A percentile compares a stretch with the other conserved stretches of the same genome.
Evolutionary conservation across 2,329 filamentous ascomycete genomes (phyloP).

Genomic region (Penicillium aurantiogriseum): DNA sequence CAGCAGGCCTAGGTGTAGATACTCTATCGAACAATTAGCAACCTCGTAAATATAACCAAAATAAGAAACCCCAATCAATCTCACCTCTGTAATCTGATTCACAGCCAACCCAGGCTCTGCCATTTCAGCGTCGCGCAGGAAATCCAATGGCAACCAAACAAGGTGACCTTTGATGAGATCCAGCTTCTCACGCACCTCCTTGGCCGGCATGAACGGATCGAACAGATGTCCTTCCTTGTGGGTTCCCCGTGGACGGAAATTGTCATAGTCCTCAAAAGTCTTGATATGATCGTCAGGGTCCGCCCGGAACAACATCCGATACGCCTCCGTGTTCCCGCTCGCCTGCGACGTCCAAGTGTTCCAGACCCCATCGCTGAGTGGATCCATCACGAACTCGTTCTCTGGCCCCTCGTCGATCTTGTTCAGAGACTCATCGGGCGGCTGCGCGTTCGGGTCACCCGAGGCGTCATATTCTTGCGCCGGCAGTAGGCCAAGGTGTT

Average conservation of each 20-base stretch:
- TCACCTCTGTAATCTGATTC: slow-evolving; percentile 83
- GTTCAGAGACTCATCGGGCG: slow-evolving; percentile 69
- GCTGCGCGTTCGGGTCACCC: slow-evolving; percentile 72
- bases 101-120: slow-evolving; percentile 84
- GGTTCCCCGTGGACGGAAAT: slow-evolving; percentile 63
- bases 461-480: slow-evolving; percentile 66
- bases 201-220: slow-evolving; percentile 70
- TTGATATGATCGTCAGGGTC: slow-evolving; percentile 89
- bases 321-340: slow-evolving; percentile 74
- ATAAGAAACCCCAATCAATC: slow-evolving; percentile 34
- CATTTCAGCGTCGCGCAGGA: slow-evolving; percentile 81
- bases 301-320: slow-evolving; percentile 77
- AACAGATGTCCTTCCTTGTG: slow-evolving; percentile 84
- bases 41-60: background rate
- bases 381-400: slow-evolving; percentile 70
- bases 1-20: slow-evolving; percentile 32
- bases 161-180: slow-evolving; percentile 81
- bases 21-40: slow-evolving; percentile 27
- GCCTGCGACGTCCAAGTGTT: slow-evolving; percentile 72
- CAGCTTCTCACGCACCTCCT: slow-evolving; percentile 72
- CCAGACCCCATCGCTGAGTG: slow-evolving; percentile 66
- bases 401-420: slow-evolving; percentile 68
- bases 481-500: slow-evolving; percentile 81
- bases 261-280: slow-evolving; percentile 86
- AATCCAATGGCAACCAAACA: slow-evolving; percentile 93